Percentiles rank a stretch among this genome's conserved stretches.
Conservation (phyloP, 108 stramenopile genomes). For the Poteriospumella lacustris region DNA sequence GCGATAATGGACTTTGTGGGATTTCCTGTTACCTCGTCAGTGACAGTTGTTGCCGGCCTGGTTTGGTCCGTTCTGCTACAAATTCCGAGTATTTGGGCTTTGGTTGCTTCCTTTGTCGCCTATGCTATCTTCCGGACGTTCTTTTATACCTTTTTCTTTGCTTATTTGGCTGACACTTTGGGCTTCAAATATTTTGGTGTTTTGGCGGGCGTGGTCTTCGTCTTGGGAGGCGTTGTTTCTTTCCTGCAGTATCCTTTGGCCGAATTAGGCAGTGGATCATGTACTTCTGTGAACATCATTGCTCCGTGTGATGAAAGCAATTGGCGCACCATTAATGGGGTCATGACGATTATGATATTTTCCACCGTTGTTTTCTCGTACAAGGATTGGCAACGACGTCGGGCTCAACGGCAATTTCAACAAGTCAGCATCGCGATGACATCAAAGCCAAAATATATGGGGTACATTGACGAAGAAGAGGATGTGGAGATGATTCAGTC, state of each 20-base stretch:
- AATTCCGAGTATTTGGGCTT: conserved; percentile 44
- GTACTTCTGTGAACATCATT: background rate
- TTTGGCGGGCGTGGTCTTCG: conserved; percentile 54
- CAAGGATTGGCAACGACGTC: background rate
- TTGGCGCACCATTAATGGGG: background rate
- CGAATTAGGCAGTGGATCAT: background rate
- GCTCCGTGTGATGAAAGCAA: background rate
- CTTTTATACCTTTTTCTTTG: conserved; percentile 56
- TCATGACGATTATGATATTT: background rate
- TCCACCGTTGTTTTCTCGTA: background rate
- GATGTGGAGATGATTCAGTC: too few relatives aligned
- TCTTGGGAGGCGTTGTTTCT: conserved; percentile 35
- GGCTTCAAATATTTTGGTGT: conserved; percentile 65
- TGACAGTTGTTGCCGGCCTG: background rate
- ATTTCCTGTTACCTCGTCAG: background rate
- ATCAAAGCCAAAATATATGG: too few relatives aligned
- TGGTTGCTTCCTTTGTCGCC: conserved; percentile 42
- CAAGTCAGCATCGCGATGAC: too few relatives aligned
- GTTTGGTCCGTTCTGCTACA: conserved; percentile 41
- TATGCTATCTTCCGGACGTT: conserved; percentile 55
- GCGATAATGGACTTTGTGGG: conserved; percentile 44
- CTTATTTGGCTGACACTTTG: conserved; percentile 49
- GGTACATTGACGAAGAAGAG: too few relatives aligned
- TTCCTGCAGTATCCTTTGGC: conserved; percentile 15
- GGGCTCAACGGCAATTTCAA: too few relatives aligned